phyloP scores from a whole-genome alignment of 805 yeast genomes.

The Teunomyces panamensis region DNA sequence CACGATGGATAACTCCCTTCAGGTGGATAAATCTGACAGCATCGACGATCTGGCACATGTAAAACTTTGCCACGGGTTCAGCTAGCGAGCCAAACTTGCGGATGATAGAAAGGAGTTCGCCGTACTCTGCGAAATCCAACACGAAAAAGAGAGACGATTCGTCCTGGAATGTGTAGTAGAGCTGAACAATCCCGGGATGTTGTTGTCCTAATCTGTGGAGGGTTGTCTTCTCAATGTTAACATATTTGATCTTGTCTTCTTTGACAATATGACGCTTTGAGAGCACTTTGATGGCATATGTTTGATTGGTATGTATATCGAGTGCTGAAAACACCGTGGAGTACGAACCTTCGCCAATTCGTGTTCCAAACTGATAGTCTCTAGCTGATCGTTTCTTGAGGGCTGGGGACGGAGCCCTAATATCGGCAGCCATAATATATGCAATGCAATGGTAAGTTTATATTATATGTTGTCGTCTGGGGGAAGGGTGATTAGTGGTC shows the following conservation, averaged over 20 bases:
- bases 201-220: constrained; percentile 76
- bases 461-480: not conserved
- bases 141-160: constrained; percentile 84
- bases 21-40: constrained; percentile 86
- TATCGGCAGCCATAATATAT: not conserved
- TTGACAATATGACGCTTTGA: constrained; percentile 90
- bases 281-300: constrained; percentile 87
- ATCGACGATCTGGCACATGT: constrained; percentile 84
- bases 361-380: constrained; percentile 86
- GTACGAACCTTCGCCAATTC: constrained; percentile 93
- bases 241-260: constrained; percentile 93
- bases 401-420: not conserved
- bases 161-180: constrained; percentile 94
- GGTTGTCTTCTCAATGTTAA: constrained; percentile 90
- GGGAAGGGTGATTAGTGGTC: not conserved
- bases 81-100: constrained; percentile 74
- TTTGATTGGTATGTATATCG: constrained; percentile 67
- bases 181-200: constrained; percentile 91
- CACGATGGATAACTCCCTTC: constrained; percentile 89
- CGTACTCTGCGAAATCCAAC: constrained; percentile 89
- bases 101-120: constrained; percentile 82
- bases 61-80: constrained; percentile 73
- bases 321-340: constrained; percentile 89
- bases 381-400: constrained; percentile 50
- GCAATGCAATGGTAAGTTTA: not conserved